Percentiles rank a stretch among this genome's conserved stretches.
Evolutionary conservation across 1,284 basidiomycete genomes (phyloP).

Genomic region (Ganoderma meredithae): DNA sequence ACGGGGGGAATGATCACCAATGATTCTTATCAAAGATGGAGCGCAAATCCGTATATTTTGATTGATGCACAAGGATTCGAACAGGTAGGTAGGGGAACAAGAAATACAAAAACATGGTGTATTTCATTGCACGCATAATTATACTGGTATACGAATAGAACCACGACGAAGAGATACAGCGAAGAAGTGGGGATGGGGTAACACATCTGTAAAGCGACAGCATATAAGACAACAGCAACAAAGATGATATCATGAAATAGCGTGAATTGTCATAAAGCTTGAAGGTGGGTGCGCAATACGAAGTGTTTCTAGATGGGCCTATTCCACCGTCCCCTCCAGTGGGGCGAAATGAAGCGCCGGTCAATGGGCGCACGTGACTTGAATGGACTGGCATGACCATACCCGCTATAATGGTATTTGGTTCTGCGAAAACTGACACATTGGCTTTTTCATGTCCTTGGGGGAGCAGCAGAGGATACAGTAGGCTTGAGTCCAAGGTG

Average conservation of each 20-base stretch:
- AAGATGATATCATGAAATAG: not conserved
- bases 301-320: not conserved
- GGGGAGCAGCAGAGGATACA: not conserved
- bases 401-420: constrained; percentile 5
- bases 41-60: not conserved
- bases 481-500: constrained; percentile 2
- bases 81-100: not conserved
- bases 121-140: not conserved
- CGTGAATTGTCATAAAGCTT: not conserved
- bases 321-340: not conserved
- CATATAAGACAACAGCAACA: not conserved
- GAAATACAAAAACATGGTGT: not conserved
- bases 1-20: not conserved
- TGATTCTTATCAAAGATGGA: not conserved
- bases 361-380: constrained; percentile 16
- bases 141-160: not conserved
- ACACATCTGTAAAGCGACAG: not conserved
- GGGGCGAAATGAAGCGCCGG: not conserved
- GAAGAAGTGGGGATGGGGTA: not conserved
- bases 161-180: not conserved
- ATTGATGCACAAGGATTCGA: not conserved
- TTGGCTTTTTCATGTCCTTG: not conserved
- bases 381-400: constrained; percentile 7
- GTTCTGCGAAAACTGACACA: constrained; percentile 3
- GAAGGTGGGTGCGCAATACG: not conserved